Conservation (phyloP, 1,284 basidiomycete genomes). For the Leccinum proliferum region DNA sequence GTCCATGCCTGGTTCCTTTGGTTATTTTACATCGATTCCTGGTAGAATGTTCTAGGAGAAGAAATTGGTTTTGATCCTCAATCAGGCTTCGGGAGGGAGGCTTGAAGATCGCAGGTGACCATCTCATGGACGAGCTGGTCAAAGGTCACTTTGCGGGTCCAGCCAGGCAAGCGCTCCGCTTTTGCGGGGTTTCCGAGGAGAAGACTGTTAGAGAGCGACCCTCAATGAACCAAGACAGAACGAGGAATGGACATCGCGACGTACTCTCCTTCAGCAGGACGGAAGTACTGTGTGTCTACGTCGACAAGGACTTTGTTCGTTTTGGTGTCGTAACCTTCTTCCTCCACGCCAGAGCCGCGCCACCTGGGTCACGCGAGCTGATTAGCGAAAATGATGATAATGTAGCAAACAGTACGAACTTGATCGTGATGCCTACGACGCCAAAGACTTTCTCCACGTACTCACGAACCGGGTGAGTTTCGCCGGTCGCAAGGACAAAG, state of each 20-base stretch:
- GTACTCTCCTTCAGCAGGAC: constrained; percentile 89
- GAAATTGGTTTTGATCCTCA: constrained; percentile 71
- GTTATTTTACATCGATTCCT: background rate
- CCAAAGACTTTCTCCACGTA: constrained; percentile 83
- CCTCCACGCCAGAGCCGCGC: constrained; percentile 68
- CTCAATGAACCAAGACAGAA: constrained; percentile 9
- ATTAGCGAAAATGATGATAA: constrained; percentile 1
- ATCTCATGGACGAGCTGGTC: constrained; percentile 83
- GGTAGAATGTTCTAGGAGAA: background rate
- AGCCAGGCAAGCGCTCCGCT: constrained; percentile 78
- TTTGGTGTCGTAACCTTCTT: constrained; percentile 66
- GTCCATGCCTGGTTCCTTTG: background rate
- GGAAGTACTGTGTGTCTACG: constrained; percentile 79
- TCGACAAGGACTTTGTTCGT: constrained; percentile 70
- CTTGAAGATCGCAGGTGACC: constrained; percentile 74
- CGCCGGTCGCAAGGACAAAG: constrained; percentile 89
- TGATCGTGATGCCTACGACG: constrained; percentile 59
- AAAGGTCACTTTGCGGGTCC: constrained; percentile 81
- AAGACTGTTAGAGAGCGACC: constrained; percentile 41
- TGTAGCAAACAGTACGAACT: constrained; percentile 34
- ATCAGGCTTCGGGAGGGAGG: constrained; percentile 65
- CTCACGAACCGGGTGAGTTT: constrained; percentile 88
- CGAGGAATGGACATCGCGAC: constrained; percentile 29
- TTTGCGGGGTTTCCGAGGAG: constrained; percentile 80
- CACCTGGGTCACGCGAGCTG: constrained; percentile 42